Base-by-base conservation (phyloP, 2,329 filamentous ascomycete genomes). In the Diaporthe amygdali region DNA sequence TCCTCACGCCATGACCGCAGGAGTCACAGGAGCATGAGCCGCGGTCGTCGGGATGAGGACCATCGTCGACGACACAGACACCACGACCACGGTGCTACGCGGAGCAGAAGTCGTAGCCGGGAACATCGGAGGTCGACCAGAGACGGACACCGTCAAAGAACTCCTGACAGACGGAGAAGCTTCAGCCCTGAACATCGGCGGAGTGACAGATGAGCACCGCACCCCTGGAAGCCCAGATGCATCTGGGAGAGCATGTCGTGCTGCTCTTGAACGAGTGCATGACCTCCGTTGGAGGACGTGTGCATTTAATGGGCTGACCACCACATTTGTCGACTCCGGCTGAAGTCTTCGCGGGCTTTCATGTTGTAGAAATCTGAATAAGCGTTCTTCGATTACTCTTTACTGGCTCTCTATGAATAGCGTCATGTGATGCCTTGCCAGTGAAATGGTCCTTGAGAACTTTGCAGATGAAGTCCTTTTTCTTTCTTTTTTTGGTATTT, bases 1-100 rank as follows among this genome's bases (percentile, higher is more conserved):
- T 74, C 54, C 15, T 59, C 54, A 17, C 70, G 63, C 27, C 63
- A 77, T 25, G 80, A 82, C 39, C 77, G 78, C 32, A 74, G 78
- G 20, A 78, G 81, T 10, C 79, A 81, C 27, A 78, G 82, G 64
- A 84, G 81, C 70, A 78, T 81, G 64, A 84, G 81, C 69, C 77
- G 80, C 56, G 83, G 83, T 55, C 77, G 83, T 55, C 77, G 77
- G 27, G 75, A 74, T n/a, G 59, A 54, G 27, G 72, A 66, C 7
- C 74, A 75, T 63, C 71, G 78, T 75, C 54, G 81, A 77, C 74
- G 79, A 74, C 32, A 79, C 72, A 64, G 78, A 30, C 77, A 79
- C 22, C 77, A 80, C 10, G 54, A 32, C 22, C 77, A 80, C 7
- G 69, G 27, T 10, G 27, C 37, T 30, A 44, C 56, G 20, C 77